Base-by-base conservation (phyloP, 805 yeast species). In the Pichia manshurica region DNA sequence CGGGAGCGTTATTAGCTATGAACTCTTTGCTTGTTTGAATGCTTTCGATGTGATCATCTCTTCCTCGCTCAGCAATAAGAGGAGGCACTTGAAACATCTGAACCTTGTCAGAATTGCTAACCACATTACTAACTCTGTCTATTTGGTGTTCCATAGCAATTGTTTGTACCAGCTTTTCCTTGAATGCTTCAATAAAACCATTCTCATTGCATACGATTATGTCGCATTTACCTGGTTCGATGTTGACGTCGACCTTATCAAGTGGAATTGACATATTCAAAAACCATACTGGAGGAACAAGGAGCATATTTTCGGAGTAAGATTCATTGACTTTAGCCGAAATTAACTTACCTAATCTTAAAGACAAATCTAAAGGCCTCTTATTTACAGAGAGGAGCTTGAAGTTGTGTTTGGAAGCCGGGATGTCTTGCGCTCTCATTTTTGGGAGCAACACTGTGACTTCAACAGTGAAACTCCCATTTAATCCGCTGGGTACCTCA, bases 221-320 rank as follows among this genome's bases (percentile, higher is more conserved):
- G 54, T 72, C 75, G 32, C 67, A 65, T 47, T 73, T 73, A 44
- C 64, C 68, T 3, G 77, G 77, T 48, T 73, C 77, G 23, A 73
- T 64, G 49, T 72, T 73, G 1, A 71, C 55, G 60, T 73, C 77
- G 2, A 63, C 46, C 25, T 42, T 45, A 7, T 42, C 40, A 1
- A 47, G 25, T 2, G 54, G 60, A n/a, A 63, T 47, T 1, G n/a
- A 25, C 1, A 72, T n/a, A 20, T 59, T 49, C 1, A 71, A n/a
- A 44, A 48, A 60, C 76, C 77, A 73, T 6, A 57, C 47, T 2
- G 45, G 50, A 0, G 74, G 75, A 1, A 53, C 47, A 4, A 64
- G 36, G 3, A 67, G 41, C 22, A 51, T 44, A n/a, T 51, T 44
- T 5, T 54, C 50, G 3, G 49, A 39, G 43, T 66, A 72, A 1